Evolutionary conservation across 2,329 filamentous ascomycete species (phyloP).

Genomic region (Fusarium nisikadoi): DNA sequence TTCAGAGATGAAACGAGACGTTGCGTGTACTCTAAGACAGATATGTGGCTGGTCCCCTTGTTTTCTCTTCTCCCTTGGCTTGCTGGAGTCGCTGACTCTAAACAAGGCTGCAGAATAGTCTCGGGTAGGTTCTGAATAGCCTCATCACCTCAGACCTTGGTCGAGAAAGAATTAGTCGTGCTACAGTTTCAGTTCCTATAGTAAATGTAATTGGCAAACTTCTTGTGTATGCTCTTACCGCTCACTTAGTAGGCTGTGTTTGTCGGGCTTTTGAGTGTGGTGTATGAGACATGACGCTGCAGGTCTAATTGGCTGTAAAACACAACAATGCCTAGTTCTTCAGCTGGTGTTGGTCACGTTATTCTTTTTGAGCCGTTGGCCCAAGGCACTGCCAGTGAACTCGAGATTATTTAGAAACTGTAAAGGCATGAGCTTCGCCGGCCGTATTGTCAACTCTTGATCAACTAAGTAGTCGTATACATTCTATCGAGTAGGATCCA

Average conservation of each 20-base stretch:
- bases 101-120: neutral
- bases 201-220: fast-evolving
- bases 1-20: fast-evolving
- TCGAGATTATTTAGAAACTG: fast-evolving
- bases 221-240: fast-evolving
- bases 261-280: too few relatives aligned
- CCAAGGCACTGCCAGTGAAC: neutral
- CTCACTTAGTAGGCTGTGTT: neutral
- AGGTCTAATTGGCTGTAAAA: neutral
- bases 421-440: neutral
- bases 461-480: too few relatives aligned
- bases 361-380: neutral
- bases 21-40: fast-evolving
- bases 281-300: neutral
- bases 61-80: fast-evolving
- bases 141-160: fast-evolving
- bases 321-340: too few relatives aligned
- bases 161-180: fast-evolving
- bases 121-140: neutral
- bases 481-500: neutral
- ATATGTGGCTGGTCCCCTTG: fast-evolving
- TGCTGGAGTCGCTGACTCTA: neutral
- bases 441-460: too few relatives aligned
- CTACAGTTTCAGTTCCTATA: fast-evolving
- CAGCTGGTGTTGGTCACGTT: neutral